These are phyloP conservation scores for Pyrrhoderma noxium DNA, from an alignment of 1,284 basidiomycete genomes.

Conservation along the genomic window DNA sequence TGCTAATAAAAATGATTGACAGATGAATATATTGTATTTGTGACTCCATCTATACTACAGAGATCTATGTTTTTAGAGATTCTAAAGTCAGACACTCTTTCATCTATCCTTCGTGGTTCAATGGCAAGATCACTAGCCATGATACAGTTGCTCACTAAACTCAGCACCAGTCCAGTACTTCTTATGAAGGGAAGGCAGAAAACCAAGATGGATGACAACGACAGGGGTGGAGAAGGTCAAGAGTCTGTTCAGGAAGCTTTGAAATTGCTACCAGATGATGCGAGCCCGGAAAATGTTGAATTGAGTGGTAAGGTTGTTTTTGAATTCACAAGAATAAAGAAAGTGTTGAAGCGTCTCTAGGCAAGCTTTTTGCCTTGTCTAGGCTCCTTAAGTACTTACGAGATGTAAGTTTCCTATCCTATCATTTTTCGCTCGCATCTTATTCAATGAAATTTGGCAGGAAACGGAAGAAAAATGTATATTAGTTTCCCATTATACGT, in stretches of 20 bases:
- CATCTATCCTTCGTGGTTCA: conserved; percentile 57
- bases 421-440: background rate
- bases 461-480: conserved; percentile 90
- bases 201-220: conserved; percentile 30
- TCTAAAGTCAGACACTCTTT: conserved; percentile 59
- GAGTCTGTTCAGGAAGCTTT: conserved; percentile 54
- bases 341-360: conserved; percentile 32
- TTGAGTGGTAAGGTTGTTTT: conserved; percentile 55
- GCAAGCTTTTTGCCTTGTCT: conserved; percentile 76
- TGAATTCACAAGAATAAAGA: background rate
- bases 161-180: conserved; percentile 90
- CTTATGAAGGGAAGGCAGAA: conserved; percentile 58
- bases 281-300: conserved; percentile 60
- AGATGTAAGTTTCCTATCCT: conserved; percentile 35
- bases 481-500: conserved; percentile 84
- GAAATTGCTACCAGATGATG: conserved; percentile 56
- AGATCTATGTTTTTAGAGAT: conserved; percentile 75
- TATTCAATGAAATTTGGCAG: conserved; percentile 25
- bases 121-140: conserved; percentile 79
- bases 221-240: conserved; percentile 29
- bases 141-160: conserved; percentile 77
- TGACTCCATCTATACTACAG: conserved; percentile 79
- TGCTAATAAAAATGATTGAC: conserved; percentile 2
- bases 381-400: conserved; percentile 63
- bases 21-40: conserved; percentile 94